phyloP scores from a whole-genome alignment of 768 basidiomycete genomes.

The Tylopilus balloui region DNA sequence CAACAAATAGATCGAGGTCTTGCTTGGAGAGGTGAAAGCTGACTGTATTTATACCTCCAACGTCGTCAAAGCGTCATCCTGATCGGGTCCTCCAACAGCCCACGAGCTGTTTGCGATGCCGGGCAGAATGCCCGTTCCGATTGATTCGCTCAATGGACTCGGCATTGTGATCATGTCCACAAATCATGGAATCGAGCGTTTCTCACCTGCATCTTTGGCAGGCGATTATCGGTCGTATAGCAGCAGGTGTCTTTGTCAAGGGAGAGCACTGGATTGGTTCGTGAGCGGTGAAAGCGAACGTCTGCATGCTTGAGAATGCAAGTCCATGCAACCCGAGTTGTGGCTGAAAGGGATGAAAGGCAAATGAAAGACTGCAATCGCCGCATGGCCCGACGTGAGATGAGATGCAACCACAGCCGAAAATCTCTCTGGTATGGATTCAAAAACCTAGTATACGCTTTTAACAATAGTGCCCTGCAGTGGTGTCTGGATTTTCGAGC shows the following conservation, averaged over 20 bases:
- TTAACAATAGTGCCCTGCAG: no score
- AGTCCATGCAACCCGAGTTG: not conserved
- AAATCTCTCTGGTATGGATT: no score
- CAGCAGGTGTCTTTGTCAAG: constrained; percentile 5
- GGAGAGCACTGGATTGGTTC: not conserved
- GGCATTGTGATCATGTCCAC: constrained; percentile 10
- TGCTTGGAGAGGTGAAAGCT: not conserved
- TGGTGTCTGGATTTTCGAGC: no score
- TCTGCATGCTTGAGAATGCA: no score
- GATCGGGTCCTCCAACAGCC: not conserved
- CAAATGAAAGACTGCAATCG: not conserved
- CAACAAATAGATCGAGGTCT: not conserved
- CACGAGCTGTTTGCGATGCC: constrained; percentile 1
- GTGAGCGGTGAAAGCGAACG: not conserved
- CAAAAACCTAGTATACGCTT: no score
- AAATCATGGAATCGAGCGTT: not conserved
- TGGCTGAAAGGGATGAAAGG: constrained; percentile 11
- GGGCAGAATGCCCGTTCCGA: not conserved
- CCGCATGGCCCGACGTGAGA: constrained; percentile 1
- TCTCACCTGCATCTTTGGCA: not conserved
- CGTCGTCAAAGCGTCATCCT: constrained; percentile 17
- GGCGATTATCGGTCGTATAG: not conserved
- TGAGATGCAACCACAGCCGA: no score
- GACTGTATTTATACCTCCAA: constrained; percentile 19
- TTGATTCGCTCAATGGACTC: not conserved